Evolutionary conservation across 352 stramenopile genomes (phyloP), one percentile per base, ranked within the genome.

Genomic region (Plasmopara viticola): DNA sequence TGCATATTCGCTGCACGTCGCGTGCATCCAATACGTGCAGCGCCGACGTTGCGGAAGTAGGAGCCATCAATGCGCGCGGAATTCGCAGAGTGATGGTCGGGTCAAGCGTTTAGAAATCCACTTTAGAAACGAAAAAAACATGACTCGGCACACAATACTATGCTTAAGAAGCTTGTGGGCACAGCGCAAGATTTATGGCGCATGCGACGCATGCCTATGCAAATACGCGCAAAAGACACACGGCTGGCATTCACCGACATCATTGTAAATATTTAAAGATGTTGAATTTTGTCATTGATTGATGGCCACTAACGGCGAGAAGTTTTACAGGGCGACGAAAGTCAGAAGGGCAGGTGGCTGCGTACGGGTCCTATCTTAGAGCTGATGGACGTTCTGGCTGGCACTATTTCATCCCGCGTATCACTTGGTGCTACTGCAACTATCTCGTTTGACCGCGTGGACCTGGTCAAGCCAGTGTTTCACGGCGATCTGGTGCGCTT

Each of bases 1-100:
- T 89, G 69, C 77, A 88, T 40, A 87, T 86, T 39, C 73, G 73
- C 62, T 84, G 72, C 48, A 84, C 70, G 48, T 87, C 77, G 33
- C 64, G 58, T 33, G 60, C 60, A 9, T 66, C 55, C 15, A 86
- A 61, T 44, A 68, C 72, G n/a, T 67, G 69, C 31, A 86, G 57
- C 49, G 42, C 44, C 47, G 50, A 56, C 20, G 34, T 18, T 28
- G 35, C 12, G 35, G 35, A 12, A 14, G 14, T 17, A 17, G 44
- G 33, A 6, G 44, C 38, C 54, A 56, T 56, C 5, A 30, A 18
- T 51, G 44, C 20, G n/a, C n/a, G n/a, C n/a, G n/a, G 12, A 42
- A 25, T 38, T 40, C 41, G 46, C 34, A 60, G 15, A 57, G 38
- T 41, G 60, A 44, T 60, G 55, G 56, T 54, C 43, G n/a, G 44